A percentile compares a stretch with the other conserved stretches of the same genome.
These are phyloP conservation scores for Madurella fahalii DNA, from an alignment of 2,329 filamentous ascomycete genomes.

Conservation along the genomic window DNA sequence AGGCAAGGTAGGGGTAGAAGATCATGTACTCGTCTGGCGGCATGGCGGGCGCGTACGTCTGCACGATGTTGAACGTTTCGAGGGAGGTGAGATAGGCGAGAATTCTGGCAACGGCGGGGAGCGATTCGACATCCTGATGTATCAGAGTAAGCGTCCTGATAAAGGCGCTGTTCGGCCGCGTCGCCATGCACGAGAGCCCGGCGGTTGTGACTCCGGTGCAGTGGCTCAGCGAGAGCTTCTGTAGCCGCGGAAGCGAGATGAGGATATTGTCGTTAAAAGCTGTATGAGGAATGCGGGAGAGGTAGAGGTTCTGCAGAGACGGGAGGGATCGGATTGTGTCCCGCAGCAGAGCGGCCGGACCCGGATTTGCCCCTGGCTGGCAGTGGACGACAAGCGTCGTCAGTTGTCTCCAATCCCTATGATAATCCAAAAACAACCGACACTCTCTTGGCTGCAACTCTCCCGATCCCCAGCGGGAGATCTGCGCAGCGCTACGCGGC, in stretches of 20 bases:
- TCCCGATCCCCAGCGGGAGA: conserved; percentile 29
- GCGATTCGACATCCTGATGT: conserved; percentile 52
- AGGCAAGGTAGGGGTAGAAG: conserved; percentile 62
- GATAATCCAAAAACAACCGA: conserved; percentile 36
- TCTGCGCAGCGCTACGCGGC: conserved; percentile 25
- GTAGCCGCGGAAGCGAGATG: conserved; percentile 50
- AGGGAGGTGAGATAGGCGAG: conserved; percentile 52
- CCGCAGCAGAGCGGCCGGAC: conserved; percentile 49
- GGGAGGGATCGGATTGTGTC: conserved; percentile 49
- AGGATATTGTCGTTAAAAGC: conserved; percentile 56
- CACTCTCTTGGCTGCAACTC: conserved; percentile 38
- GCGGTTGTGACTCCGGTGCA: conserved; percentile 52
- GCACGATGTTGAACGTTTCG: conserved; percentile 50
- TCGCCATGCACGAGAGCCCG: conserved; percentile 55
- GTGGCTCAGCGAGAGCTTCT: conserved; percentile 52
- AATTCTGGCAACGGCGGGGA: conserved; percentile 56
- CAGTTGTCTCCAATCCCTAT: conserved; percentile 53
- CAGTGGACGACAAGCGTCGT: conserved; percentile 57
- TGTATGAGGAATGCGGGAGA: conserved; percentile 53
- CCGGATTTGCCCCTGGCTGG: conserved; percentile 50
- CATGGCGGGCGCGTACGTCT: conserved; percentile 51
- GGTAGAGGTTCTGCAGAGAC: conserved; percentile 53
- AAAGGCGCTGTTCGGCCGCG: conserved; percentile 41
- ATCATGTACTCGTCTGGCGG: conserved; percentile 53
- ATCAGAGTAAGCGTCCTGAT: conserved; percentile 52